Base-by-base conservation (phyloP, 306 rosid genomes). In the Prunus salicina region DNA sequence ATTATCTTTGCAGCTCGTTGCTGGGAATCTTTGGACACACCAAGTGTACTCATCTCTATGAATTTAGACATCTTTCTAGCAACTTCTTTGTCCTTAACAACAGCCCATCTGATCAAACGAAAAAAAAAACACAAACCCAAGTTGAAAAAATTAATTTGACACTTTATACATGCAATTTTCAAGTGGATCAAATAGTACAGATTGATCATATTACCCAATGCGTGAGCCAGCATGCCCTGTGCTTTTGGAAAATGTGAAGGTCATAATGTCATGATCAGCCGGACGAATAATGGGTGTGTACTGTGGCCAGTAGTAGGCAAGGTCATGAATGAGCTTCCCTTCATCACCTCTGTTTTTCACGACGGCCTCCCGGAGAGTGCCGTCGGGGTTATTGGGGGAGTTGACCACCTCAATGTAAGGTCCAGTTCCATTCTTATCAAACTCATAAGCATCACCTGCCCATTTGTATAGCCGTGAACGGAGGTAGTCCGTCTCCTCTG, bases 161-260 rank as follows among this genome's bases (percentile, higher is more conserved):
- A 32, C 6, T 32, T 32, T 32, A 32, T 5, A 34, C 41, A 6
- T 34, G 41, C 41, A 34, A 34, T 22, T 55, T n/a, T 16, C 2
- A 51, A 16, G 20, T 51, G 10, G 41, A 34, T 51, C 20, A 51
- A 24, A 2, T 5, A 5, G 27, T 57, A 2, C 4, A 5, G 19
- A 62, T 7, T 1, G 19, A 30, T 34, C 41, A 19, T 38, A 82
- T 79, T 3, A 93, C 98, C 98, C 98, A 6, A 94, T 81, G 20
- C 98, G 93, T 2, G 97, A 94, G 45, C 96, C 97, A 15, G 91
- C 98, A 77, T 94, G 97, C 6, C 98, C 98, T 0, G 96, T 91
- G 87, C 93, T 84, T 73, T 94, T 94, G 72, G 98, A 94, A 61
- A 87, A 86, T 24, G 98, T 94, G 81, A 94, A 91, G 63, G 82